Evolutionary conservation across 495 filamentous ascomycete species (phyloP), one percentile per base, ranked within the genome.

Genomic region (Tuber borchii): DNA sequence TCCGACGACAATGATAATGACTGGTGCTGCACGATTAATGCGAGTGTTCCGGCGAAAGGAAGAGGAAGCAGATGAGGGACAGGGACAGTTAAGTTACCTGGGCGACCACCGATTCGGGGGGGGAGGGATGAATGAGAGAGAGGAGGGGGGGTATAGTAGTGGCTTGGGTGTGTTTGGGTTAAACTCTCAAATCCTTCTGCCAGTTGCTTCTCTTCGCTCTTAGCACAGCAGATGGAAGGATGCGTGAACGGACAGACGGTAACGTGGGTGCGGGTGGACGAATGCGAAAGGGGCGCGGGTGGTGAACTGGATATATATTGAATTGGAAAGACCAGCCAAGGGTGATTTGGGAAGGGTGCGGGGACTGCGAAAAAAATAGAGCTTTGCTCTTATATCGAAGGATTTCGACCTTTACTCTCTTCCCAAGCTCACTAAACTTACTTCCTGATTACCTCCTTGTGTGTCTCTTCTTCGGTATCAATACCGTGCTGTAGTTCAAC

Each of bases 1-100:
- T 78, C 77, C 72, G 76, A 75, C 72, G 73, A 79, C 78, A 73
- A 56, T 65, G 56, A 65, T 65, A 65, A 69, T 79, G 76, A 73
- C 34, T 75, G 72, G 76, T 45, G 71, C 75, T 48, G 71, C 68
- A 73, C 39, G 22, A 71, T 79, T 75, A 73, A 75, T 75, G 72
- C 31, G 46, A 69, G 72, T 34, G 69, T 17, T 48, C 40, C 46
- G 40, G 71, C 39, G 46, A 51, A 61, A 37, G 42, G 44, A 45
- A 37, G 73, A 69, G 76, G 69, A 78, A 68, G 56, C 26, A 65
- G 56, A 65, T 65, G 56, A 65, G 56, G 56, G 56, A 65, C 56
- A 65, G 56, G 56, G 56, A 65, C 56, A 31, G 56, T 65, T 65
- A 16, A 65, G 56, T 31, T 65, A 65, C 56, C 56, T 65, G 56